Evolutionary conservation across 441 rosid species (phyloP), one percentile per base, ranked within the genome.

Genomic region (Croton setiger): DNA sequence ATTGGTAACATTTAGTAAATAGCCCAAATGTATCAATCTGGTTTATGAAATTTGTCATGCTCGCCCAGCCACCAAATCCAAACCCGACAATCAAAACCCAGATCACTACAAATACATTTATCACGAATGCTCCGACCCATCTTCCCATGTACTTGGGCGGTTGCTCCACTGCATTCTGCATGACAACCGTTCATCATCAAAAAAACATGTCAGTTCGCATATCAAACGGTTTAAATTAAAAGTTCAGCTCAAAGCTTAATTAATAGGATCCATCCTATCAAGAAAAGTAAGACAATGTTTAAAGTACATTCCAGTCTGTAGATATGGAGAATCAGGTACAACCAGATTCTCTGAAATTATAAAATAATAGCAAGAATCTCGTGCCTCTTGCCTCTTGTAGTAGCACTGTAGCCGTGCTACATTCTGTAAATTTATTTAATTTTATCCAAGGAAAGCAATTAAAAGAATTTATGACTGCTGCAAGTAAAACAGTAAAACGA

Each of bases 1-100:
- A 95, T 72, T 95, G 99, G 82, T 92, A 95, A 80, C 99, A 91
- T 80, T 89, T 93, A 1, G 97, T 88, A 10, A 93, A 93, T 48
- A 93, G 90, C 20, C 98, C 98, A 67, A 95, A 95, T 1, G 93
- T 85, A 48, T 95, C 93, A 0, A 95, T 83, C 75, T 95, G 99
- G 75, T 69, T 82, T 47, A 92, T 79, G 76, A 95, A 95, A 69
- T 92, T 92, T 68, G 82, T 86, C 64, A 95, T 66, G 82, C 99
- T 95, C 1, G 99, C 99, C 99, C 99, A 95, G 15, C 99, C 99
- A 43, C 99, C 99, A 20, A 92, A 95, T 75, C 98, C 99, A 20
- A 95, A 95, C 43, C 99, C 99, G 2, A 89, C 95, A 18, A 95
- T 86, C 0, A 95, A 66, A 12, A 95, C 97, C 99, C 99, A 95